phyloP scores from a whole-genome alignment of 2,329 filamentous ascomycete species.

The Claviceps digitariae region DNA sequence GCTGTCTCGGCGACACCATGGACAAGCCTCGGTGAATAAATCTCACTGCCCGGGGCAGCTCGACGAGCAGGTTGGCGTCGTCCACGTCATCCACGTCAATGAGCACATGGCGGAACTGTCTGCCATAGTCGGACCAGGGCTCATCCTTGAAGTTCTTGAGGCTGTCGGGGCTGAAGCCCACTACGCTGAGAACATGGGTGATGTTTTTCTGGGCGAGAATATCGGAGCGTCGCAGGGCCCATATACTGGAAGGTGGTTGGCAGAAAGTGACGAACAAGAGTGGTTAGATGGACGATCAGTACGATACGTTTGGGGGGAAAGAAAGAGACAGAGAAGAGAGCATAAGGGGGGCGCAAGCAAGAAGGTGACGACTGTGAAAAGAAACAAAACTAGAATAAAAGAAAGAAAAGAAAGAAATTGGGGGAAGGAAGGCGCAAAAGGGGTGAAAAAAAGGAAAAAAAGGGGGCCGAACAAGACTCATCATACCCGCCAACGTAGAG shows the following conservation, averaged over 20 bases:
- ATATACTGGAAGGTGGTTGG: slow-evolving; percentile 43
- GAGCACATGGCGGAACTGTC: slow-evolving; percentile 55
- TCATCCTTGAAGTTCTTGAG: slow-evolving; percentile 34
- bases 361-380: neutral
- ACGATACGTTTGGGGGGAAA: too few relatives aligned
- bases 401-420: too few relatives aligned
- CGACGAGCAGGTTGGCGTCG: slow-evolving; percentile 71
- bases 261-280: neutral
- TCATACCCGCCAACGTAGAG: slow-evolving; percentile 28
- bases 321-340: neutral
- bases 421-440: too few relatives aligned
- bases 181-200: slow-evolving; percentile 80
- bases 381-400: too few relatives aligned
- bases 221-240: slow-evolving; percentile 59
- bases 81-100: slow-evolving; percentile 86
- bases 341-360: neutral
- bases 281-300: neutral
- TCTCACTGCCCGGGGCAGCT: slow-evolving; percentile 62
- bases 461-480: neutral
- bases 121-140: slow-evolving; percentile 33
- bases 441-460: too few relatives aligned
- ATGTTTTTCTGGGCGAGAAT: slow-evolving; percentile 61
- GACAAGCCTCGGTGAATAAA: slow-evolving; percentile 53
- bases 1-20: neutral
- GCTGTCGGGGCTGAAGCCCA: slow-evolving; percentile 36